phyloP scores from a whole-genome alignment of 805 yeast species.

The Ascoidea tarda region DNA sequence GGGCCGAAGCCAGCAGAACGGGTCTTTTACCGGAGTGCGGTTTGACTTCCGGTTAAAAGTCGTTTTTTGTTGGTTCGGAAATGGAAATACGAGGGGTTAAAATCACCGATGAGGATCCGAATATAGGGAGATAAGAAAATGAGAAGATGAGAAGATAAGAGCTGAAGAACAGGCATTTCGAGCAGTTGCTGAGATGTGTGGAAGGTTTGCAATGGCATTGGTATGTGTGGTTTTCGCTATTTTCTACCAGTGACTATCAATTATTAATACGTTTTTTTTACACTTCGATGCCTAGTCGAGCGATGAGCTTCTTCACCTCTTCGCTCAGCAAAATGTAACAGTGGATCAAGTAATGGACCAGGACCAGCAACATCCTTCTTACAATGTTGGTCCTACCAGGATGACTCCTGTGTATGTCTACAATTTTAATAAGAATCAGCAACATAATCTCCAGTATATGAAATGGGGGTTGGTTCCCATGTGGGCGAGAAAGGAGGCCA shows the following conservation, averaged over 20 bases:
- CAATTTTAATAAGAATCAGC: slow-evolving; percentile 9
- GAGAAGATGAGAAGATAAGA: neutral
- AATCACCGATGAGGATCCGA: too few species aligned
- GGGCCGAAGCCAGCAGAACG: too few species aligned
- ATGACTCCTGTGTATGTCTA: slow-evolving; percentile 26
- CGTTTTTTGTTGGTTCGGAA: too few species aligned
- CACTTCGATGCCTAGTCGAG: slow-evolving; percentile 2
- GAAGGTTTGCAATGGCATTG: slow-evolving; percentile 38
- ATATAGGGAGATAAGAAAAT: too few species aligned
- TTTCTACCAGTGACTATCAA: neutral
- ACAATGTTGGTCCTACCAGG: slow-evolving; percentile 51
- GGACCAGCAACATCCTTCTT: slow-evolving; percentile 22
- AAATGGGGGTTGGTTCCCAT: slow-evolving; percentile 70
- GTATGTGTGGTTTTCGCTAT: slow-evolving; percentile 16
- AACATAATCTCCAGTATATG: slow-evolving; percentile 30
- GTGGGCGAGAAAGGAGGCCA: slow-evolving; percentile 32
- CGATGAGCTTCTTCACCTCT: slow-evolving; percentile 8
- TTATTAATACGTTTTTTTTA: neutral
- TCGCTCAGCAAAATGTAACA: slow-evolving; percentile 11
- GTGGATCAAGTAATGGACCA: slow-evolving; percentile 15
- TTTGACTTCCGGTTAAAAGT: too few species aligned
- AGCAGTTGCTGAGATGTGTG: slow-evolving; percentile 32
- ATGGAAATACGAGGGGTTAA: too few species aligned
- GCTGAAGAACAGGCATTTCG: neutral
- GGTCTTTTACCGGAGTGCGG: too few species aligned